Percentiles rank a stretch among this genome's conserved stretches.
Conservation (phyloP, 2,329 filamentous ascomycete species). For the Mycosphaerella arachidis region DNA sequence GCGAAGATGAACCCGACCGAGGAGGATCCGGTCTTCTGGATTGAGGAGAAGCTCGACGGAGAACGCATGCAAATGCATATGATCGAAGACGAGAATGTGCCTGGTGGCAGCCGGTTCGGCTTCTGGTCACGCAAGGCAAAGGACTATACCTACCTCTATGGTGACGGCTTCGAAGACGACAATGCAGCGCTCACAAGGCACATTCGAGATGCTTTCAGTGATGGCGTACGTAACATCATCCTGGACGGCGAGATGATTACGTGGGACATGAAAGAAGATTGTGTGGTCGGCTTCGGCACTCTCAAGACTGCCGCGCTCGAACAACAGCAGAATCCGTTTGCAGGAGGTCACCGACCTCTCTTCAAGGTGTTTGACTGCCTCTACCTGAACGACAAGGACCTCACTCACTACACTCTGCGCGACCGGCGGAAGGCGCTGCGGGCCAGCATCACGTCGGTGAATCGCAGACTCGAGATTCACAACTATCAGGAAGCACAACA, state of each 20-base stretch:
- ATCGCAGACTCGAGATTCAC: constrained; percentile 79
- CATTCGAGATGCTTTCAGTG: constrained; percentile 69
- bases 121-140: constrained; percentile 98
- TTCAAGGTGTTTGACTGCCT: constrained; percentile 89
- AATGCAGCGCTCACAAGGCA: constrained; percentile 76
- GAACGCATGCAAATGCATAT: constrained; percentile 98
- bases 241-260: constrained; percentile 98
- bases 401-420: constrained; percentile 77
- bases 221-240: constrained; percentile 78
- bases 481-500: constrained; percentile 61
- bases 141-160: constrained; percentile 93
- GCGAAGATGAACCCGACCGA: constrained; percentile 60
- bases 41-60: constrained; percentile 95
- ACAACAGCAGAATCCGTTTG: constrained; percentile 68
- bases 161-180: constrained; percentile 67
- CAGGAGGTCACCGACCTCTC: constrained; percentile 65
- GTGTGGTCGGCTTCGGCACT: constrained; percentile 83
- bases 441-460: constrained; percentile 63
- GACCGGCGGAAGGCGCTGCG: constrained; percentile 74
- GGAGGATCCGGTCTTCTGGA: constrained; percentile 80
- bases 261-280: constrained; percentile 83
- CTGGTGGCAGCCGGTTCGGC: constrained; percentile 68
- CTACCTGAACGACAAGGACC: constrained; percentile 72
- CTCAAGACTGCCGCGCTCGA: constrained; percentile 84
- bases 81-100: constrained; percentile 61